phyloP scores from a whole-genome alignment of 148 eudicot species.

The Vaccinium myrtillus region DNA sequence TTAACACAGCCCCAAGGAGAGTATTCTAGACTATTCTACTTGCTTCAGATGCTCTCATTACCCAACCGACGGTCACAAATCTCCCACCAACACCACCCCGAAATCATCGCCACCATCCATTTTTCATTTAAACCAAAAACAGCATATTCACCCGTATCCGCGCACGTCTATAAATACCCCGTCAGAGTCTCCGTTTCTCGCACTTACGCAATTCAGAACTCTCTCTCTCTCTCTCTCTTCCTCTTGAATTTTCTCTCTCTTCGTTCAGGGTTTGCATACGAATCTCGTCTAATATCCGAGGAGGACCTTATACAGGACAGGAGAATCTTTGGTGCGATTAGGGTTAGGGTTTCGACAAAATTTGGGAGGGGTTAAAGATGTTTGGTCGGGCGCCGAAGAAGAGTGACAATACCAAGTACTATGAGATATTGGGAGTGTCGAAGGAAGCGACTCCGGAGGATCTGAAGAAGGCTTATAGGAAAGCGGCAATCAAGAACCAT shows the following conservation, averaged over 20 bases:
- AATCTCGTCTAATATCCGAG: no score
- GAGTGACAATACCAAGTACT: slow-evolving; percentile 56
- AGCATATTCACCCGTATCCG: neutral
- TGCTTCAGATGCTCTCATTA: neutral
- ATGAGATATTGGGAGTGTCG: slow-evolving; percentile 48
- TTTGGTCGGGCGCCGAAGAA: slow-evolving; percentile 69
- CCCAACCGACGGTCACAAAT: neutral
- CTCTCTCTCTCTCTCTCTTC: neutral
- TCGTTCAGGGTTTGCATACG: neutral
- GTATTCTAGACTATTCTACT: slow-evolving; percentile 1
- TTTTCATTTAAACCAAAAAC: neutral
- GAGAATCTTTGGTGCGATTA: neutral
- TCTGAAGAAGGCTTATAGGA: slow-evolving; percentile 59
- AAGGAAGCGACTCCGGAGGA: slow-evolving; percentile 55
- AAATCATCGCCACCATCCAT: neutral
- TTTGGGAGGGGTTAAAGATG: slow-evolving; percentile 34
- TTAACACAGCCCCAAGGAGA: neutral
- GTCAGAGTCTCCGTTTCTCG: neutral
- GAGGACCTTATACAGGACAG: neutral
- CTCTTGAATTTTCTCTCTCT: neutral
- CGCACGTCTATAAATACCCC: neutral
- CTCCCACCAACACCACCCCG: neutral
- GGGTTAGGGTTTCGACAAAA: neutral
- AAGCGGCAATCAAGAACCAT: slow-evolving; percentile 65
- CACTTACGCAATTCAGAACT: neutral